Base-by-base conservation (phyloP, 2,329 filamentous ascomycete species). In the Diaporthe velutina region DNA sequence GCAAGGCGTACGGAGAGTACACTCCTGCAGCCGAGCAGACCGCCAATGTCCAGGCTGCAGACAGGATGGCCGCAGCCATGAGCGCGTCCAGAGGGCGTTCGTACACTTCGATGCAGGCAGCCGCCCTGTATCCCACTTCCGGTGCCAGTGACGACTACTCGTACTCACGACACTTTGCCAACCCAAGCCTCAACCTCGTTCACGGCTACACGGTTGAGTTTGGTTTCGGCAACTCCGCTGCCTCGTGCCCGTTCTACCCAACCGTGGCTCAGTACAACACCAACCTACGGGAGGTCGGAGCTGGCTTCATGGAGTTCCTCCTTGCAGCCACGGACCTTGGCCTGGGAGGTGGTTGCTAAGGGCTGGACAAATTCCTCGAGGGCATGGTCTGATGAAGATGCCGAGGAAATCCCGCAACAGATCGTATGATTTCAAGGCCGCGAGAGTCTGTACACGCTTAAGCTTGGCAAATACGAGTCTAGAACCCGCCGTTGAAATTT, bases 141-240 rank as follows among this genome's bases (percentile, higher is more conserved):
- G 88, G 87, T 1, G 82, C 82, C 1, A 85, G 83, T 71, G 85
- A 86, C 50, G 88, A 89, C 78, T 88, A 88, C 72, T 83, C 85
- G 8, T 85, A 86, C 75, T 83, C 83, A 0, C 80, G 84, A n/a
- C 85, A 86, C 80, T 85, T 88, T 66, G 78, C 78, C 3, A 79
- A 85, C 73, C 73, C 79, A 0, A 79, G 73, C 2, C 78, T 80
- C 52, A 84, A 83, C 73, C 82, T 84, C 68, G 79, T 89, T 22
- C 83, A 86, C 70, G 83, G 84, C 1, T 83, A 86, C 64, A 85
- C 84, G 0, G 78, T 89, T 30, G 87, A 90, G 80, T 89, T 89
- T 79, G 87, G 88, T 0, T 83, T 82, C 66, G 64, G 64, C 17
- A 68, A 68, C 45, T 68, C 64, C 9, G 64, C 30, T 25, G 64